Conservation (phyloP, 2,329 filamentous ascomycete genomes). For the Beauveria scarabaeidicola region DNA sequence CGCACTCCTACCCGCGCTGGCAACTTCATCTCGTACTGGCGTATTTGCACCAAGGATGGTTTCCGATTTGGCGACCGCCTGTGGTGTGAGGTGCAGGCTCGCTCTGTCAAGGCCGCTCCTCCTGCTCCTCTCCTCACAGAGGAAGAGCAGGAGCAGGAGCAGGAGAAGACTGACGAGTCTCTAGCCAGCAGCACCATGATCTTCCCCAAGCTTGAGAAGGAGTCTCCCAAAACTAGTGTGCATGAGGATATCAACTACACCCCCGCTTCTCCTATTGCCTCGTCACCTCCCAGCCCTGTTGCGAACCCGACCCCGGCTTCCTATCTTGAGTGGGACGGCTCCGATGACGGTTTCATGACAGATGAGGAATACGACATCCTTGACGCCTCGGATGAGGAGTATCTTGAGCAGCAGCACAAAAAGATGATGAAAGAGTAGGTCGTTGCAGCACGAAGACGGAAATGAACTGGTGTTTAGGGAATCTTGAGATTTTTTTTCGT, state of each 20-base stretch:
- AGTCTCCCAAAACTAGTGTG: conserved; percentile 76
- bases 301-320: conserved; percentile 38
- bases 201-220: conserved; percentile 92
- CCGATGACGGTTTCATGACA: conserved; percentile 74
- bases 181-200: conserved; percentile 64
- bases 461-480: not conserved
- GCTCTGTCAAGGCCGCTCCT: conserved; percentile 28
- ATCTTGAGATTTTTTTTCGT: not conserved
- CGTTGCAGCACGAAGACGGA: not conserved
- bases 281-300: conserved; percentile 18
- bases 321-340: conserved; percentile 48
- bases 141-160: conserved; percentile 20
- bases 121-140: conserved; percentile 19
- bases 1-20: conserved; percentile 71
- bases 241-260: conserved; percentile 48
- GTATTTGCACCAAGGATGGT: conserved; percentile 72
- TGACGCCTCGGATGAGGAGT: conserved; percentile 89
- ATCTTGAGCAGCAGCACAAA: conserved; percentile 46
- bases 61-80: conserved; percentile 83
- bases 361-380: conserved; percentile 98
- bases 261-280: conserved; percentile 29
- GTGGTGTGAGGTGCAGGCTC: conserved; percentile 85
- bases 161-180: conserved; percentile 17
- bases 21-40: conserved; percentile 91
- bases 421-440: conserved; percentile 30